These are phyloP conservation scores for Clohesyomyces aquaticus DNA, from an alignment of 495 filamentous ascomycete species.

Conservation along the genomic window DNA sequence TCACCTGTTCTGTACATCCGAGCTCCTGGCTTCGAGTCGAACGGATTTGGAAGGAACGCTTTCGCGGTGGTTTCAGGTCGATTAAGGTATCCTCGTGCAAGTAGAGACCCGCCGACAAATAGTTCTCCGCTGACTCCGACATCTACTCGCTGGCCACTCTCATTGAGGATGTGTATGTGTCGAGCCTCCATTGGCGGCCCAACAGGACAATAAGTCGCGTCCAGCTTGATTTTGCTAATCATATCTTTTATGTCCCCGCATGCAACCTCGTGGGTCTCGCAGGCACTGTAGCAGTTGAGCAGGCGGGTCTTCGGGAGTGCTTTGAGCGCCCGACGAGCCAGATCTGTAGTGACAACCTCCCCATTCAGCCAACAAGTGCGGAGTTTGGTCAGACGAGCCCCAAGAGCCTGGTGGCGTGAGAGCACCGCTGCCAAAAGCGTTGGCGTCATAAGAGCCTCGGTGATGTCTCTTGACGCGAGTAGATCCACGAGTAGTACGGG, in stretches of 20 bases:
- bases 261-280: constrained; percentile 73
- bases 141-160: constrained; percentile 56
- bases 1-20: constrained; percentile 47
- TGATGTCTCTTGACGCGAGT: constrained; percentile 59
- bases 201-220: constrained; percentile 61
- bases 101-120: constrained; percentile 43
- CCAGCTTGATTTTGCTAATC: constrained; percentile 59
- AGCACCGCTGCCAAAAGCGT: constrained; percentile 68
- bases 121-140: constrained; percentile 43
- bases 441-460: constrained; percentile 75
- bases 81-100: constrained; percentile 46
- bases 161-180: constrained; percentile 64
- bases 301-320: constrained; percentile 65
- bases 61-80: constrained; percentile 45
- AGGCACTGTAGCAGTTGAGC: constrained; percentile 72
- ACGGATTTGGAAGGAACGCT: constrained; percentile 40
- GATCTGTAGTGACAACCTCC: constrained; percentile 70
- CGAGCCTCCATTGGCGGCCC: constrained; percentile 60
- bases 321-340: constrained; percentile 62
- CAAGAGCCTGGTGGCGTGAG: constrained; percentile 61
- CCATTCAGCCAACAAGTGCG: constrained; percentile 70
- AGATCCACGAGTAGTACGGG: constrained; percentile 68
- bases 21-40: constrained; percentile 40
- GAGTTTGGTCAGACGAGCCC: constrained; percentile 59
- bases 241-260: constrained; percentile 70